phyloP scores from a whole-genome alignment of 2,329 filamentous ascomycete genomes.

The Setomelanomma holmii region DNA sequence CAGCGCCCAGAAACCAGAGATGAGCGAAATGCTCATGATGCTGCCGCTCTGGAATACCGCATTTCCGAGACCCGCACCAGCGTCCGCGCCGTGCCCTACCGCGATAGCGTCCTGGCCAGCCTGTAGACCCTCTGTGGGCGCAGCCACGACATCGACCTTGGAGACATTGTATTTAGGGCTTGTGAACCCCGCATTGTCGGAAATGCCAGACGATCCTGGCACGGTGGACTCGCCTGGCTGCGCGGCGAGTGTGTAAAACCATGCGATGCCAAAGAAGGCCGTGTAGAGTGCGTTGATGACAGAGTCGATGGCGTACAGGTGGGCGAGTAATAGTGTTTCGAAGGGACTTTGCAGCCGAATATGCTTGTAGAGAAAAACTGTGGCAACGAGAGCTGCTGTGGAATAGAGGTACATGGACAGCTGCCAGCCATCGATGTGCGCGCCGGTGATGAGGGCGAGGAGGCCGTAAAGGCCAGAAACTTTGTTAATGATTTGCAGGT shows the following conservation, averaged over 20 bases:
- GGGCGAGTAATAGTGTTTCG: slow-evolving; percentile 80
- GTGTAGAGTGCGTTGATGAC: slow-evolving; percentile 84
- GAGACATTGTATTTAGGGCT: slow-evolving; percentile 67
- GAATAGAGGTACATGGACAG: slow-evolving; percentile 93
- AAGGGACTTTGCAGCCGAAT: slow-evolving; percentile 81
- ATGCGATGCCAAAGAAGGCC: slow-evolving; percentile 78
- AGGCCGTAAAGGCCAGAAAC: slow-evolving; percentile 89
- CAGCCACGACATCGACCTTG: slow-evolving; percentile 61
- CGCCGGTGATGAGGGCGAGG: slow-evolving; percentile 86
- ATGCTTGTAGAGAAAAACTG: slow-evolving; percentile 76
- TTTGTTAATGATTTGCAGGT: slow-evolving; percentile 89
- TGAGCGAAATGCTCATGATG: slow-evolving; percentile 79
- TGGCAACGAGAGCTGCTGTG: slow-evolving; percentile 70
- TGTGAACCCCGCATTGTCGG: slow-evolving; percentile 70
- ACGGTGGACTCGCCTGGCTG: slow-evolving; percentile 53
- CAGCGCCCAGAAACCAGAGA: slow-evolving; percentile 75
- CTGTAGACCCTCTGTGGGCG: slow-evolving; percentile 53
- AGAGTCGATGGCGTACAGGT: slow-evolving; percentile 84
- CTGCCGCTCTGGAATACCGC: slow-evolving; percentile 70
- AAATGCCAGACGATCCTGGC: slow-evolving; percentile 62
- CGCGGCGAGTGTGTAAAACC: slow-evolving; percentile 79
- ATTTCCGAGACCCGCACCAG: slow-evolving; percentile 63
- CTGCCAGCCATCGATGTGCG: slow-evolving; percentile 80
- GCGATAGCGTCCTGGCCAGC: slow-evolving; percentile 63
- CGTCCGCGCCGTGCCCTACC: slow-evolving; percentile 48